Conservation (phyloP, 1,139 yeast species). For the Geotrichum fermentans region DNA sequence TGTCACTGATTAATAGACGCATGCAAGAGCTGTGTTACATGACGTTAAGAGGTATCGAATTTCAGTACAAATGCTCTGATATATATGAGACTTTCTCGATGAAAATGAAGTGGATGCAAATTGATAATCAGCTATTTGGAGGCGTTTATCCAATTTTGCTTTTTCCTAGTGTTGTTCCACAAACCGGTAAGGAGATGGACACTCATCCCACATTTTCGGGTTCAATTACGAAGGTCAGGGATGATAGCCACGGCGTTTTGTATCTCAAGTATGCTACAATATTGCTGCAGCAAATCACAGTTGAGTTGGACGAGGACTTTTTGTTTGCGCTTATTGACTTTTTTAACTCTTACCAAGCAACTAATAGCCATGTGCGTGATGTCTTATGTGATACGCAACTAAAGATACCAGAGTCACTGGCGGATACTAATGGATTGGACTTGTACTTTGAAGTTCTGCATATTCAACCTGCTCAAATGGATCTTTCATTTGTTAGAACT, state of each 20-base stretch:
- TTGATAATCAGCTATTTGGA: slow-evolving; percentile 87
- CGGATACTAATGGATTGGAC: slow-evolving; percentile 59
- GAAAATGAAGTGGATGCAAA: slow-evolving; percentile 89
- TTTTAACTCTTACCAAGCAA: slow-evolving; percentile 41
- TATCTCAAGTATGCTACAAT: slow-evolving; percentile 89
- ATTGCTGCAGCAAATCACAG: slow-evolving; percentile 80
- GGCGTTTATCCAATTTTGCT: slow-evolving; percentile 82
- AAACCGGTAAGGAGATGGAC: slow-evolving; percentile 76
- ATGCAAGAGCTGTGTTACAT: slow-evolving; percentile 76
- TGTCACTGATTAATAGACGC: slow-evolving; percentile 71
- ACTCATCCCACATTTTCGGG: slow-evolving; percentile 88
- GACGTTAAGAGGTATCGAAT: slow-evolving; percentile 73
- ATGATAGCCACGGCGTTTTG: slow-evolving; percentile 82
- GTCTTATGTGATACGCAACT: slow-evolving; percentile 57
- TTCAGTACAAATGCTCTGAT: slow-evolving; percentile 79
- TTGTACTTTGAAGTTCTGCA: slow-evolving; percentile 89
- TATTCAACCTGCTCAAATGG: slow-evolving; percentile 84
- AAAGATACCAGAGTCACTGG: slow-evolving; percentile 66
- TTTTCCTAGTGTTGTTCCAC: slow-evolving; percentile 90
- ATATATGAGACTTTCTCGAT: slow-evolving; percentile 73
- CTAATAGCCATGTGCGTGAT: slow-evolving; percentile 59
- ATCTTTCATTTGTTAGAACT: slow-evolving; percentile 87
- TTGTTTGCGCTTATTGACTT: slow-evolving; percentile 78
- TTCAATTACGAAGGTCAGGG: slow-evolving; percentile 77
- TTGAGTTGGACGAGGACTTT: slow-evolving; percentile 93